A percentile compares a stretch with the other conserved stretches of the same genome.
Evolutionary conservation across 352 stramenopile genomes (phyloP).

Genomic region (Pythium rishiriense): DNA sequence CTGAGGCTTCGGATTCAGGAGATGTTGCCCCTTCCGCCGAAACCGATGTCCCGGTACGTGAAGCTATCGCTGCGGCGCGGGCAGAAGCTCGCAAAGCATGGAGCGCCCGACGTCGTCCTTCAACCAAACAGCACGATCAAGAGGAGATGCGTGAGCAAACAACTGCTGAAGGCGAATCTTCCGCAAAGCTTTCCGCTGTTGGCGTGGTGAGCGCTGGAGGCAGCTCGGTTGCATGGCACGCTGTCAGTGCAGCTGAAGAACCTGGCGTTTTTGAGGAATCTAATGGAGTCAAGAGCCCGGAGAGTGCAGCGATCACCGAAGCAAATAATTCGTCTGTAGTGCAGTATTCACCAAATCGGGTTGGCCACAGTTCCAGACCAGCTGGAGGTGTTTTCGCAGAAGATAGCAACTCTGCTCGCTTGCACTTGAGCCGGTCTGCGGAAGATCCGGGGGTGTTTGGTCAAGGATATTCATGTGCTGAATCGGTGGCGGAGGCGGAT

Average conservation of each 20-base stretch:
- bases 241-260: background rate
- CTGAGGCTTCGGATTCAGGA: background rate
- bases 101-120: background rate
- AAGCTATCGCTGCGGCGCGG: too few species aligned
- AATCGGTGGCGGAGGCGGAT: too few species aligned
- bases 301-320: background rate
- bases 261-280: background rate
- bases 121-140: background rate
- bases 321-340: background rate
- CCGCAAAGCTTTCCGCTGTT: background rate
- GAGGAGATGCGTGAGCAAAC: background rate
- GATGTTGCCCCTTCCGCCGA: background rate
- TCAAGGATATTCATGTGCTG: too few species aligned
- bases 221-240: background rate
- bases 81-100: background rate
- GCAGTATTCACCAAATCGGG: background rate
- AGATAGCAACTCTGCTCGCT: slow-evolving; percentile 2
- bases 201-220: background rate
- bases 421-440: slow-evolving; percentile 8
- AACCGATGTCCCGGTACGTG: background rate
- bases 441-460: slow-evolving; percentile 9
- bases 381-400: slow-evolving; percentile 5
- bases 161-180: background rate
- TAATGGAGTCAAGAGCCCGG: background rate
- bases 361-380: background rate